Evolutionary conservation across 1,284 basidiomycete species (phyloP).

Genomic region (Phylloboletellus chloephorus): DNA sequence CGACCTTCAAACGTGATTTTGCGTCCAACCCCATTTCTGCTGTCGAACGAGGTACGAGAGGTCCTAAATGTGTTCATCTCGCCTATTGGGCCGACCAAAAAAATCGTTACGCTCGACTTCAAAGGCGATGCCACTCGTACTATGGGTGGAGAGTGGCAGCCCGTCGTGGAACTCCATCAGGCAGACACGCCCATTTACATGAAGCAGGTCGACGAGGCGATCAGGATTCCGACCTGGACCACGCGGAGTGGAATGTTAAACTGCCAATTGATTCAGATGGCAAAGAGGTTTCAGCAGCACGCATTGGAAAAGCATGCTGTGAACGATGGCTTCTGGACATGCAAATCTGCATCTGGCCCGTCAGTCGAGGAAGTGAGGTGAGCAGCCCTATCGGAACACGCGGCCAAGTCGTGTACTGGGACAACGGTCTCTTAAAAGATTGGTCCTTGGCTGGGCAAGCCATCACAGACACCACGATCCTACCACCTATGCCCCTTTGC

Average conservation of each 20-base stretch:
- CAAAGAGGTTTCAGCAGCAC: conserved; percentile 11
- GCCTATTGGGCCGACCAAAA: too few relatives aligned
- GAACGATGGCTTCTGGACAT: conserved; percentile 21
- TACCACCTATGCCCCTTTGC: conserved; percentile 26
- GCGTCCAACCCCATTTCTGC: too few relatives aligned
- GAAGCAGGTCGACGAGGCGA: conserved; percentile 10
- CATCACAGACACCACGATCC: conserved; percentile 18
- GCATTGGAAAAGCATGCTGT: conserved; percentile 28
- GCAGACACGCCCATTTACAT: conserved; percentile 17
- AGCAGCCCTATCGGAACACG: conserved; percentile 28
- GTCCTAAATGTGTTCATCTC: too few relatives aligned
- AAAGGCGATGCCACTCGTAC: neutral
- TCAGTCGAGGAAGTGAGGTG: conserved; percentile 24
- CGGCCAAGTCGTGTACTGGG: conserved; percentile 32
- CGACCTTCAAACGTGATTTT: too few relatives aligned
- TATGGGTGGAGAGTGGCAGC: neutral
- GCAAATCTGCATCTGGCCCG: conserved; percentile 22
- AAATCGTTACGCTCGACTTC: neutral
- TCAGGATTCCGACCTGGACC: conserved; percentile 26
- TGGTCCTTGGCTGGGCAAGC: conserved; percentile 13
- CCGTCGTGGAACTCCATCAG: conserved; percentile 1
- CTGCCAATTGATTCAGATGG: conserved; percentile 4
- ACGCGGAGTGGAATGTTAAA: conserved; percentile 1
- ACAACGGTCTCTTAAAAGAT: conserved; percentile 31
- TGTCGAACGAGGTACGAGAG: neutral